Conservation (phyloP, 2,329 filamentous ascomycete species). For the Dactylellina drechsleri region DNA sequence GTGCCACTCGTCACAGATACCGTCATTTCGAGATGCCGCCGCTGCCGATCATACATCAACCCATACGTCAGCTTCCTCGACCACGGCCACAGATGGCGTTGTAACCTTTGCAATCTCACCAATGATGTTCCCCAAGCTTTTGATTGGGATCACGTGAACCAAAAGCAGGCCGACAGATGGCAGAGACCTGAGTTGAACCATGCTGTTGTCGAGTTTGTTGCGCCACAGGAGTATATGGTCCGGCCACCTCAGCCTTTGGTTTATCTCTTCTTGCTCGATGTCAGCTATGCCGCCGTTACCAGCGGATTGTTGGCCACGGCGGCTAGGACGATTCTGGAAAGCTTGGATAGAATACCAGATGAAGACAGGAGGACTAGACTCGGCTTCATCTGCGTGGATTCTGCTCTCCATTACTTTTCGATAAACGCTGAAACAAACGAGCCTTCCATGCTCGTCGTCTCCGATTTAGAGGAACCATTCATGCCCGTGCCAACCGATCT, state of each 20-base stretch:
- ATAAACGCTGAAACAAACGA: slow-evolving; percentile 89
- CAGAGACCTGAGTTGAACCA: slow-evolving; percentile 92
- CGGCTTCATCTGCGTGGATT: slow-evolving; percentile 95
- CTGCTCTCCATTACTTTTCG: slow-evolving; percentile 93
- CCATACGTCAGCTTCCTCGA: slow-evolving; percentile 96
- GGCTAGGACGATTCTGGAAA: slow-evolving; percentile 92
- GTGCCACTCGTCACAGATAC: slow-evolving; percentile 95
- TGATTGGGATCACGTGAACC: slow-evolving; percentile 93
- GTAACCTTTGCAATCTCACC: slow-evolving; percentile 99
- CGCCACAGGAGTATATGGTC: slow-evolving; percentile 99
- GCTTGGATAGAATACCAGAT: slow-evolving; percentile 96
- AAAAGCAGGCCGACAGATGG: slow-evolving; percentile 92
- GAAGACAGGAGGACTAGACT: slow-evolving; percentile 90
- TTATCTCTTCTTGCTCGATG: slow-evolving; percentile 94
- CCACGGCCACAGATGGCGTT: slow-evolving; percentile 96
- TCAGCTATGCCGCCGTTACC: slow-evolving; percentile 88
- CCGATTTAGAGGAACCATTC: slow-evolving; percentile 95
- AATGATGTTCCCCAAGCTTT: slow-evolving; percentile 99
- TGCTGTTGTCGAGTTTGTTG: slow-evolving; percentile 96
- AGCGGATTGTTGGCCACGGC: slow-evolving; percentile 91
- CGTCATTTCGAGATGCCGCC: slow-evolving; percentile 93
- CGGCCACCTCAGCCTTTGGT: slow-evolving; percentile 93
- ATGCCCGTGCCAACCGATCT: slow-evolving; percentile 92
- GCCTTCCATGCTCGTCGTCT: slow-evolving; percentile 90
- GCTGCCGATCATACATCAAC: slow-evolving; percentile 97